Percentiles rank a stretch among this genome's conserved stretches.
Conservation (phyloP, 805 yeast genomes). For the Barnettozyma salicaria region DNA sequence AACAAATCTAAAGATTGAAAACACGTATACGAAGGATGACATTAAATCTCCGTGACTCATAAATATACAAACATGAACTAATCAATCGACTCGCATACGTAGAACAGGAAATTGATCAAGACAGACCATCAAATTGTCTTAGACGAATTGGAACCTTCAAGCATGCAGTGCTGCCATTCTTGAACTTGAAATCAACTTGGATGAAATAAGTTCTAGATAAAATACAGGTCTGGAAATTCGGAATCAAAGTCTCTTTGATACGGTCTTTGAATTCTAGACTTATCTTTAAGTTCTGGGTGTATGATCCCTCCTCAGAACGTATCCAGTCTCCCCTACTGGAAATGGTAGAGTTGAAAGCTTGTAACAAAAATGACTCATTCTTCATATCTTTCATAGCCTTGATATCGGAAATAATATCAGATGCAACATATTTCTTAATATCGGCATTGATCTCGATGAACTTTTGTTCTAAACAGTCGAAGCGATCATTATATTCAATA, state of each 20-base stretch:
- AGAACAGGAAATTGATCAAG: too few species aligned
- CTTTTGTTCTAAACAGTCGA: conserved; percentile 16
- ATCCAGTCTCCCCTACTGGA: conserved; percentile 25
- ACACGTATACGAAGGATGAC: too few species aligned
- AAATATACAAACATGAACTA: too few species aligned
- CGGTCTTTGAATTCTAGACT: conserved; percentile 39
- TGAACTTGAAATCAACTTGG: conserved; percentile 40
- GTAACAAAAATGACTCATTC: conserved; percentile 8
- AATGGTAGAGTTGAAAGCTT: conserved; percentile 5
- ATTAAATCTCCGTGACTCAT: too few species aligned
- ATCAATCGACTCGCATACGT: too few species aligned
- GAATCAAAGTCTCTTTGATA: conserved; percentile 45
- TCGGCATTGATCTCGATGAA: conserved; percentile 10
- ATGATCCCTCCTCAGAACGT: conserved; percentile 6
- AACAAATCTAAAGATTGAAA: too few species aligned
- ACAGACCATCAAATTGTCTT: too few species aligned
- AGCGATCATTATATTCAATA: conserved; percentile 6
- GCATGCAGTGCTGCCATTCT: conserved; percentile 24
- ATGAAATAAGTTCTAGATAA: conserved; percentile 54
- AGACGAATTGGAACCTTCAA: conserved; percentile 34
- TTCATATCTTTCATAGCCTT: conserved; percentile 19
- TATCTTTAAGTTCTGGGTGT: conserved; percentile 27
- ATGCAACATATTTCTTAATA: conserved; percentile 12
- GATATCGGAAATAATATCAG: conserved; percentile 16
- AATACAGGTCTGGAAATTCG: conserved; percentile 58